phyloP scores from a whole-genome alignment of 2,329 filamentous ascomycete genomes.

The Penicillium olsonii region DNA sequence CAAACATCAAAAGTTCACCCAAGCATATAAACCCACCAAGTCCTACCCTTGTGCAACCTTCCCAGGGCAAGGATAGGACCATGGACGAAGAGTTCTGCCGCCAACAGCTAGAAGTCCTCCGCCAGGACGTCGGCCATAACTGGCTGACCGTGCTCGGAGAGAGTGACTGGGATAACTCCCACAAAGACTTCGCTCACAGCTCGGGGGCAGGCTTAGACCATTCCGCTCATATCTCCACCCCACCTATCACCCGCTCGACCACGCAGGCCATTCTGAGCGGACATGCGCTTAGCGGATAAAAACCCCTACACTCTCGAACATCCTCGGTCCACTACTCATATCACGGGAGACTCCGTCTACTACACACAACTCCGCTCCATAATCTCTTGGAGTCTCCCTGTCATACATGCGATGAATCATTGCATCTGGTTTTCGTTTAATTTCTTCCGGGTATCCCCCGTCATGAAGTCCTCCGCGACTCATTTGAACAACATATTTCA shows the following conservation, averaged over 20 bases:
- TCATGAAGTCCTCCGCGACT: slow-evolving; percentile 1
- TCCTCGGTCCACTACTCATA: not conserved
- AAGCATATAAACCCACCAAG: slow-evolving; percentile 21
- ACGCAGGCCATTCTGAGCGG: slow-evolving; percentile 46
- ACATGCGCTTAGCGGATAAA: slow-evolving; percentile 38
- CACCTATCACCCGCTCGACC: slow-evolving; percentile 36
- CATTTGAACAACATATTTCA: slow-evolving; percentile 11
- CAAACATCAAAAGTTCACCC: slow-evolving; percentile 23
- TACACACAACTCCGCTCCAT: not conserved
- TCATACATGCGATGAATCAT: not conserved
- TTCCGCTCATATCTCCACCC: slow-evolving; percentile 32
- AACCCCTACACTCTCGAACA: not conserved
- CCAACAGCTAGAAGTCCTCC: slow-evolving; percentile 82
- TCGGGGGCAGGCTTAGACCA: slow-evolving; percentile 35
- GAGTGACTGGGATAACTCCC: slow-evolving; percentile 58
- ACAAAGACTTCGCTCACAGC: slow-evolving; percentile 33
- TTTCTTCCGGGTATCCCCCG: not conserved
- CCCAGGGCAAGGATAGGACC: slow-evolving; percentile 34
- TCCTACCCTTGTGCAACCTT: slow-evolving; percentile 25
- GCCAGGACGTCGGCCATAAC: slow-evolving; percentile 79
- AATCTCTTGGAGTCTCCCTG: not conserved
- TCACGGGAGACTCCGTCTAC: not conserved
- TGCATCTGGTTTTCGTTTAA: not conserved
- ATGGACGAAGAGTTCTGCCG: slow-evolving; percentile 75
- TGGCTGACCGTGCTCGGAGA: slow-evolving; percentile 88